Percentiles rank a stretch among this genome's conserved stretches.
These are phyloP conservation scores for Cytospora mali DNA, from an alignment of 2,329 filamentous ascomycete genomes.

Conservation along the genomic window DNA sequence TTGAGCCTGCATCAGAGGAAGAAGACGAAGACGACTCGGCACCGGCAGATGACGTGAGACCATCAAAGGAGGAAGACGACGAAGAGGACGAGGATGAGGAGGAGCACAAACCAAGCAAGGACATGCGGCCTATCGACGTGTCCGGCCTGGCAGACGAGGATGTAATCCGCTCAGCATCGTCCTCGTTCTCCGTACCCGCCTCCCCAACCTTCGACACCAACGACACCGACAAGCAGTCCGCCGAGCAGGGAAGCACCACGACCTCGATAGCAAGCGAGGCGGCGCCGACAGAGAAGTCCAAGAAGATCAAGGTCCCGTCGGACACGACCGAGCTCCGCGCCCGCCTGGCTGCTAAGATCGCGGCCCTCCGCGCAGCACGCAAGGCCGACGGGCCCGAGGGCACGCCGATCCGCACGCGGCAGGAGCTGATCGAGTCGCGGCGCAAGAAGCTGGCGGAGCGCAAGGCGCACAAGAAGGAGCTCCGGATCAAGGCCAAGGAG, in stretches of 20 bases:
- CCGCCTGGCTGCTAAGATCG: conserved; percentile 80
- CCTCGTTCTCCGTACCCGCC: conserved; percentile 53
- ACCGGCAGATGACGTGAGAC: conserved; percentile 22
- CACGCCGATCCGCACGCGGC: conserved; percentile 79
- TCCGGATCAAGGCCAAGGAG: conserved; percentile 74
- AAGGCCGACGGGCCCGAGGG: conserved; percentile 86
- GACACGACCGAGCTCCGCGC: conserved; percentile 76
- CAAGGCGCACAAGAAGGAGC: conserved; percentile 85
- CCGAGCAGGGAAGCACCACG: conserved; percentile 57
- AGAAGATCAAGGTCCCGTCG: conserved; percentile 67
- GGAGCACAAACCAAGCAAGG: conserved; percentile 32
- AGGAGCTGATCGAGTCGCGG: conserved; percentile 89
- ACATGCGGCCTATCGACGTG: conserved; percentile 49
- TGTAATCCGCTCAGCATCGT: conserved; percentile 43
- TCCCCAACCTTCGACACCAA: conserved; percentile 65
- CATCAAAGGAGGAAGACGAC: conserved; percentile 35
- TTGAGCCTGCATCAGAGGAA: conserved; percentile 40
- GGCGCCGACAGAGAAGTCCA: conserved; percentile 62
- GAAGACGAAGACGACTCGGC: conserved; percentile 39
- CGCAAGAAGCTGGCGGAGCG: conserved; percentile 85
- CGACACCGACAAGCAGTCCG: conserved; percentile 41
- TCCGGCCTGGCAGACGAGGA: conserved; percentile 51
- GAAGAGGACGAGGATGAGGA: conserved; percentile 32
- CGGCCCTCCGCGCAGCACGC: conserved; percentile 79
- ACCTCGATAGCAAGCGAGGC: conserved; percentile 72